A percentile compares a stretch with the other conserved stretches of the same genome.
These are phyloP conservation scores for Naganishia albida DNA, from an alignment of 1,284 basidiomycete species.

Conservation along the genomic window DNA sequence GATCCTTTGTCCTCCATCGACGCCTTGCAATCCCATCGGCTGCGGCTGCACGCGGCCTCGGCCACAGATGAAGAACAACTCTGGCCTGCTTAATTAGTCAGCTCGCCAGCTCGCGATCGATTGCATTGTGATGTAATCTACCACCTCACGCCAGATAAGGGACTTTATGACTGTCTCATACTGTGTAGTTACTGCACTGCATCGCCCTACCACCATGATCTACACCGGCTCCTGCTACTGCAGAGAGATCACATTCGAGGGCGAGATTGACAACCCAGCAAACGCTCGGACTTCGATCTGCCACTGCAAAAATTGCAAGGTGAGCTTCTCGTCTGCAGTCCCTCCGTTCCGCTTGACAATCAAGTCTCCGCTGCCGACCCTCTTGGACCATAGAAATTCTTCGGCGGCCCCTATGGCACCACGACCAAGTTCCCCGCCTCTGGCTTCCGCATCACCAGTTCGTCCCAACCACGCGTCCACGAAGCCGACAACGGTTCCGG, in stretches of 20 bases:
- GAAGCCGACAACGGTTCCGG: constrained; percentile 29
- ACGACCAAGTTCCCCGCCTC: constrained; percentile 24
- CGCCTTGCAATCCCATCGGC: constrained; percentile 19
- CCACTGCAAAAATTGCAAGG: constrained; percentile 25
- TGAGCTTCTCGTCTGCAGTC: not conserved
- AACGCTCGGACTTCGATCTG: constrained; percentile 23
- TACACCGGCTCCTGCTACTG: constrained; percentile 27
- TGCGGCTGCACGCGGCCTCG: constrained; percentile 1
- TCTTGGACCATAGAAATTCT: constrained; percentile 7
- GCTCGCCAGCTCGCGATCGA: no score
- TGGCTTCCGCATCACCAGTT: constrained; percentile 8
- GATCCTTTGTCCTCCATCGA: not conserved
- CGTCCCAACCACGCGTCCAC: not conserved
- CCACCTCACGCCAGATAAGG: no score
- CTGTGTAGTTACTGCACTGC: not conserved
- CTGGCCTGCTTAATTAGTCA: not conserved
- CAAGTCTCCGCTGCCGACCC: not conserved
- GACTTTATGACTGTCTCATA: not conserved
- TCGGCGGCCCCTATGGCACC: constrained; percentile 14
- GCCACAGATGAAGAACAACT: not conserved
- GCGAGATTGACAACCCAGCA: constrained; percentile 16
- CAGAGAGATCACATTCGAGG: constrained; percentile 19
- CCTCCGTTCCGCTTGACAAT: not conserved
- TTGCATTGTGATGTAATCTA: no score
- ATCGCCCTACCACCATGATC: constrained; percentile 3